A percentile compares a stretch with the other conserved stretches of the same genome.
These are phyloP conservation scores for Amyloporia xantha DNA, from an alignment of 768 basidiomycete genomes.

Conservation along the genomic window DNA sequence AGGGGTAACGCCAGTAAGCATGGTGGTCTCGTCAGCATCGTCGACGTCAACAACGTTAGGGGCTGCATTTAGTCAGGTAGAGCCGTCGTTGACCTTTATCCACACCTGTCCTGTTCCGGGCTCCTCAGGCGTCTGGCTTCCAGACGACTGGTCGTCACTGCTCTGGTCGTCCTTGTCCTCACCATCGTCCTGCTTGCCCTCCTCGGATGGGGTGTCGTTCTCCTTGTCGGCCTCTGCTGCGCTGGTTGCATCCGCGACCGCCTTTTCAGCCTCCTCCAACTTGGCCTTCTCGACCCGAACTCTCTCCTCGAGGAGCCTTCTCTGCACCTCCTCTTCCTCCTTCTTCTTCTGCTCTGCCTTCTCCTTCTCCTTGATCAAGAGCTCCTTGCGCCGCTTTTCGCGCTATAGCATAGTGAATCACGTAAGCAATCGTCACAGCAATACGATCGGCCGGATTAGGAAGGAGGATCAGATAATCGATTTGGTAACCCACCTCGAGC, in stretches of 20 bases:
- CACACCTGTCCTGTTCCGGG: slow-evolving; percentile 6
- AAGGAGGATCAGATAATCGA: slow-evolving; percentile 14
- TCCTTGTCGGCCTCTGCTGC: slow-evolving; percentile 17
- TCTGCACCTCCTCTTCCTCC: slow-evolving; percentile 44
- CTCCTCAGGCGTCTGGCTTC: slow-evolving; percentile 2
- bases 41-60: neutral
- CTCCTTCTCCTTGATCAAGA: slow-evolving; percentile 43
- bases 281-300: slow-evolving; percentile 3
- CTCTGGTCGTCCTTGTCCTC: slow-evolving; percentile 26
- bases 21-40: neutral
- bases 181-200: slow-evolving; percentile 38
- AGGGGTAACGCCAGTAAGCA: neutral
- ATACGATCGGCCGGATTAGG: slow-evolving; percentile 9
- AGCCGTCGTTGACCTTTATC: slow-evolving; percentile 8
- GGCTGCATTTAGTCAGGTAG: slow-evolving; percentile 14
- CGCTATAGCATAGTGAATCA: slow-evolving; percentile 24
- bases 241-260: neutral
- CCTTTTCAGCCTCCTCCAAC: slow-evolving; percentile 1
- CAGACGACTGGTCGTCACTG: slow-evolving; percentile 18
- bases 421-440: slow-evolving; percentile 6
- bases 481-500: slow-evolving; percentile 45
- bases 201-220: slow-evolving; percentile 24
- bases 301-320: slow-evolving; percentile 18
- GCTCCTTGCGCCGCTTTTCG: slow-evolving; percentile 39
- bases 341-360: slow-evolving; percentile 63